Base-by-base conservation (phyloP, 2,329 filamentous ascomycete species). In the Talaromyces sp. region DNA sequence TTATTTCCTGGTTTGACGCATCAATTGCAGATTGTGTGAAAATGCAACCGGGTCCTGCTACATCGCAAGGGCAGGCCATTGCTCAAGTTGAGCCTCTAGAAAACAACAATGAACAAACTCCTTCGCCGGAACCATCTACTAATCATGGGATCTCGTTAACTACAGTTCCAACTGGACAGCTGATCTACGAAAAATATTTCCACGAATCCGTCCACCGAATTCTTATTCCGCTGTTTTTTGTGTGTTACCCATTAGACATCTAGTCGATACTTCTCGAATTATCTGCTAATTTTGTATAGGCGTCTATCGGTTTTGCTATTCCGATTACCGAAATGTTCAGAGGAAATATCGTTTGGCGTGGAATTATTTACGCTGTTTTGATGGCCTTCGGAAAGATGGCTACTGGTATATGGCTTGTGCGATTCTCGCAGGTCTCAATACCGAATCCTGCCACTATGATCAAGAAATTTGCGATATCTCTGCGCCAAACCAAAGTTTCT, bases 251-350 rank as follows among this genome's bases (percentile, higher is more conserved):
- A 13, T 29, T 3, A 29, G 43, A 41, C n/a, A n/a, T n/a, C n/a
- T n/a, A n/a, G 4, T 38, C 13, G 21, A 26, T n/a, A 31, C 32
- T 41, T n/a, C 19, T 19, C 9, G 19, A 41, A 11, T 24, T 27
- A 10, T 24, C 35, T 51, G 59, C 56, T 61, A 31, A 52, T 9
- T 21, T 32, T 14, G 11, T 6, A 46, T 26, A 75, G 72, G 70
- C 82, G 2, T 85, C 82, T 0, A 88, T 93, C 38, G 90, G 90
- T 0, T 93, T 93, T 69, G 87, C 89, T 0, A 89, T 95, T 1
- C 90, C 90, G 0, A 87, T 93, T 31, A 84, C 82, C 0, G 75
- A 84, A 6, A 86, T 95, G 80, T 93, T 92, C 66, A 70, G 71
- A 0, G 83, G 83, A 0, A 68, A 75, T 0, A 80, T 89, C 0